These are phyloP conservation scores for Pouteria glomerata DNA, from an alignment of 148 eudicot species.

Conservation along the genomic window DNA sequence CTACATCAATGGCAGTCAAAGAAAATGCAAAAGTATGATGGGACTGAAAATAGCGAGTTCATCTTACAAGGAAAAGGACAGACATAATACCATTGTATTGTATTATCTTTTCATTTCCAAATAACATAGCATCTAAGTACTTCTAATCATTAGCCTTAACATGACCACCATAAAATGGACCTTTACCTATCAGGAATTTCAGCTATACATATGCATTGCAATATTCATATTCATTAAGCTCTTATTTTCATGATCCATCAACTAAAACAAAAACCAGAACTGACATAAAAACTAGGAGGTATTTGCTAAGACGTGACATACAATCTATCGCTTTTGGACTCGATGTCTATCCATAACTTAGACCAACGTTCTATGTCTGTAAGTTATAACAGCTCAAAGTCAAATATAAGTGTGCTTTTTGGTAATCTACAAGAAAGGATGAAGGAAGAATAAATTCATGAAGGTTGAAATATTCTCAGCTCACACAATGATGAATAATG, in stretches of 20 bases:
- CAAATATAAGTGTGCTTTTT: background rate
- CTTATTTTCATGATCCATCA: background rate
- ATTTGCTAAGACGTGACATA: background rate
- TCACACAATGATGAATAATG: background rate
- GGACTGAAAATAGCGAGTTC: background rate
- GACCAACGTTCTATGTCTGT: background rate
- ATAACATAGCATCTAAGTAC: background rate
- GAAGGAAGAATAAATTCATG: background rate
- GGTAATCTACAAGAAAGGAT: background rate
- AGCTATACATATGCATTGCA: background rate
- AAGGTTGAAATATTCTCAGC: background rate
- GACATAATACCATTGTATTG: background rate
- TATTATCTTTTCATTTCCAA: background rate
- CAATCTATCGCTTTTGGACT: background rate
- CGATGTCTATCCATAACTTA: background rate
- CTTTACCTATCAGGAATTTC: background rate
- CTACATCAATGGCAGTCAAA: background rate
- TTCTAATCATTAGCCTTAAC: background rate
- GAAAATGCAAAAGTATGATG: background rate
- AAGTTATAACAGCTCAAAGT: background rate
- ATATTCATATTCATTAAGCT: background rate
- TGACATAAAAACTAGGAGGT: background rate
- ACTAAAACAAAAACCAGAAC: no score
- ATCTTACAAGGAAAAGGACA: background rate
- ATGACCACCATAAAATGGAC: background rate